Evolutionary conservation across 208 protist species (phyloP).

Genomic region (Porcisia deanei): DNA sequence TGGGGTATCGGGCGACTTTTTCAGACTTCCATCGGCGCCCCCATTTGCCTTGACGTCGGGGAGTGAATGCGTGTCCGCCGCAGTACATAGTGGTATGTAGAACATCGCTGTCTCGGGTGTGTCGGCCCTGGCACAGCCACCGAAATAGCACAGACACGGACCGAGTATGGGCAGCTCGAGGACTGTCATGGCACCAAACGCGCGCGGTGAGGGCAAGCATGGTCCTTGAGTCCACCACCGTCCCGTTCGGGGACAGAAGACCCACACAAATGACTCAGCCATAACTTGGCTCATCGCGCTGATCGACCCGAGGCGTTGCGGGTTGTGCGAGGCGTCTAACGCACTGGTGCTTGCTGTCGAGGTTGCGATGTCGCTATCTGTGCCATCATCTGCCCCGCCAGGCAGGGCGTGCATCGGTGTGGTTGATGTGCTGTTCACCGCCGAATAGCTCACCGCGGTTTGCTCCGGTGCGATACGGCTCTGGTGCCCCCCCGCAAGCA

Average conservation of each 20-base stretch:
- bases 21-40: neutral
- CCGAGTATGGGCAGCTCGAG: constrained; percentile 39
- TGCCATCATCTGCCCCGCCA: neutral
- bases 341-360: constrained; percentile 13
- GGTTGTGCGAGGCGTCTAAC: constrained; percentile 20
- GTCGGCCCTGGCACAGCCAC: constrained; percentile 42
- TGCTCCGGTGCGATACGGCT: constrained; percentile 36
- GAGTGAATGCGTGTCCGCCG: neutral
- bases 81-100: constrained; percentile 40
- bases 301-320: constrained; percentile 24
- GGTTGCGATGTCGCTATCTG: neutral
- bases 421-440: constrained; percentile 31
- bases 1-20: neutral
- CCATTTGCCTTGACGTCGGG: neutral
- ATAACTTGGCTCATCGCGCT: constrained; percentile 19
- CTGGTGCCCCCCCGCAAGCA: constrained; percentile 40
- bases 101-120: constrained; percentile 53
- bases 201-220: constrained; percentile 40
- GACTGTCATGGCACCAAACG: constrained; percentile 39
- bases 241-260: constrained; percentile 39
- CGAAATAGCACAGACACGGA: constrained; percentile 50
- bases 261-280: constrained; percentile 47
- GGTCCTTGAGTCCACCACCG: constrained; percentile 32
- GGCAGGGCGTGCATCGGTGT: constrained; percentile 28
- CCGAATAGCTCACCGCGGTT: constrained; percentile 38